Percentiles rank a stretch among this genome's conserved stretches.
Evolutionary conservation across 179 eudicot species (phyloP).

Genomic region (Pouteria campechiana): DNA sequence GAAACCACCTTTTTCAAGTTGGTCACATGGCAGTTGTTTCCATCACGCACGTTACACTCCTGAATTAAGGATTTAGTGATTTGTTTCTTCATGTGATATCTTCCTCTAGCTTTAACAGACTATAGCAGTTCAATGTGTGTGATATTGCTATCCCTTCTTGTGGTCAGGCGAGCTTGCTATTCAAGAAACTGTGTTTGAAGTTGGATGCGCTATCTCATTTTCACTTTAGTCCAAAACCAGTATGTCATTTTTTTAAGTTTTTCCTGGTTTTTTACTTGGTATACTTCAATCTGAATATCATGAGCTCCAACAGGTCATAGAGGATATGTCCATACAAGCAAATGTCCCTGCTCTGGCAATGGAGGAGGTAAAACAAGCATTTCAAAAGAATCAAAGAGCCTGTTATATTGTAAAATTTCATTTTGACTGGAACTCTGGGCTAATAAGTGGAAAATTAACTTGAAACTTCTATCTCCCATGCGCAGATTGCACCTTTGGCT

Average conservation of each 20-base stretch:
- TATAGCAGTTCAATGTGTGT: too few relatives aligned
- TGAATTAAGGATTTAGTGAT: too few relatives aligned
- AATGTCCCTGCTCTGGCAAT: slow-evolving; percentile 94
- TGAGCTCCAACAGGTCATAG: slow-evolving; percentile 89
- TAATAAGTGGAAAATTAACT: too few relatives aligned
- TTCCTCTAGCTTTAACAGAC: too few relatives aligned
- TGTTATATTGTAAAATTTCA: background rate
- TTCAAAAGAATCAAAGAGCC: too few relatives aligned
- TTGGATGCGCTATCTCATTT: slow-evolving; percentile 96
- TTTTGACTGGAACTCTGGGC: background rate
- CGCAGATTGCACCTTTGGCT: slow-evolving; percentile 82
- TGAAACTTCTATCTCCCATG: slow-evolving; percentile 10
- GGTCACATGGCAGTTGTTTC: too few relatives aligned
- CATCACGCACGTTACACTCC: too few relatives aligned
- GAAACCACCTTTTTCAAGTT: too few relatives aligned
- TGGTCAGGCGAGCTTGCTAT: slow-evolving; percentile 57
- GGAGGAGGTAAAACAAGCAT: slow-evolving; percentile 78
- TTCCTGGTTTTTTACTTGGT: slow-evolving; percentile 1
- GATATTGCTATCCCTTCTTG: background rate
- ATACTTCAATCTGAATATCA: slow-evolving; percentile 3
- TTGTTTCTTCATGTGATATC: too few relatives aligned
- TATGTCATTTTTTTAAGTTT: slow-evolving; percentile 14
- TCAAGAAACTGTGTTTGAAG: slow-evolving; percentile 73
- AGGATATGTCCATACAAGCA: slow-evolving; percentile 80
- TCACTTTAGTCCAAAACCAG: slow-evolving; percentile 97